A percentile compares a stretch with the other conserved stretches of the same genome.
Evolutionary conservation across 139 green algal species (phyloP).

Genomic region (Closterium sp.): DNA sequence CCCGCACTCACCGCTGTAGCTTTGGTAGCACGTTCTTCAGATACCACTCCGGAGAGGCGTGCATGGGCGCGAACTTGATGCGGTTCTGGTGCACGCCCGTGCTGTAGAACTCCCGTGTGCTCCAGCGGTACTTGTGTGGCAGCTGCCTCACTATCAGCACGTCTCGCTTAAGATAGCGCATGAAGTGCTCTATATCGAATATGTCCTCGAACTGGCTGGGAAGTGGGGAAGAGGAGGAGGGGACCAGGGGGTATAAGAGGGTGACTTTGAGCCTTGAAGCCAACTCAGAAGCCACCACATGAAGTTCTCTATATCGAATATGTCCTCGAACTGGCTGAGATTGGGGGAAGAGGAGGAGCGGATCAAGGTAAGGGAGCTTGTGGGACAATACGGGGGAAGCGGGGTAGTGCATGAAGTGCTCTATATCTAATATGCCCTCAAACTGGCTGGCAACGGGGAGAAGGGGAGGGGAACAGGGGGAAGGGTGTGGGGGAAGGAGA

Average conservation of each 20-base stretch:
- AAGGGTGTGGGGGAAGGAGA: neutral
- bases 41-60: slow-evolving; percentile 36
- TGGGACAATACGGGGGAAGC: neutral
- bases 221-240: too few species aligned
- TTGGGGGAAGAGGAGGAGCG: neutral
- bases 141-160: slow-evolving; percentile 29
- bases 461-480: too few species aligned
- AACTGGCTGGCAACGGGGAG: neutral
- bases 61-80: slow-evolving; percentile 34
- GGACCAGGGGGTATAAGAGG: too few species aligned
- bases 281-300: slow-evolving; percentile 18
- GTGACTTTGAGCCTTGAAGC: too few species aligned
- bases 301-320: slow-evolving; percentile 45
- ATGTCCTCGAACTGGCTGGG: too few species aligned
- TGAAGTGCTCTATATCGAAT: slow-evolving; percentile 19
- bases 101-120: slow-evolving; percentile 33
- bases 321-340: slow-evolving; percentile 33
- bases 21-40: slow-evolving; percentile 43
- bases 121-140: slow-evolving; percentile 29
- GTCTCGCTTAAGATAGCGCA: slow-evolving; percentile 6
- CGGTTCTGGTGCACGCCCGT: slow-evolving; percentile 12
- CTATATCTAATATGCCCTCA: too few species aligned
- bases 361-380: too few species aligned
- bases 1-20: slow-evolving; percentile 21
- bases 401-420: too few species aligned